Conservation (phyloP, 2,329 filamentous ascomycete species). For the Mycosphaerella sp. region DNA sequence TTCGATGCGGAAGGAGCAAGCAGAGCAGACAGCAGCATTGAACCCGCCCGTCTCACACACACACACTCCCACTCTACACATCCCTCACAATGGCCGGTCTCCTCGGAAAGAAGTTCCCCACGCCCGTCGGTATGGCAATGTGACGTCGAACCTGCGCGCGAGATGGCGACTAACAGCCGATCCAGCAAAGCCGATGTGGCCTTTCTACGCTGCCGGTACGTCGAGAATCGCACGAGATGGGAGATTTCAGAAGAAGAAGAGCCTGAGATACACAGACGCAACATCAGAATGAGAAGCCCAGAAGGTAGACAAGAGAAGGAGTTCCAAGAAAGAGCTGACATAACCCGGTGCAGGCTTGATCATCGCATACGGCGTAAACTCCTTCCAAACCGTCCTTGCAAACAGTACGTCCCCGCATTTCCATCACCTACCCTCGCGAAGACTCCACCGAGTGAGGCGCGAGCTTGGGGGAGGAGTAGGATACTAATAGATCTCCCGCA, state of each 20-base stretch:
- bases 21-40: conserved; percentile 1
- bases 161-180: conserved; percentile 17
- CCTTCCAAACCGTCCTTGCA: conserved; percentile 68
- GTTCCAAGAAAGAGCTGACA: conserved; percentile 16
- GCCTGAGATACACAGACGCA: not conserved
- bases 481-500: conserved; percentile 7
- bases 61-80: not conserved
- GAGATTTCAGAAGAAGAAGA: not conserved
- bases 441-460: not conserved
- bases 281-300: not conserved
- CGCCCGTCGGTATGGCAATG: conserved; percentile 39
- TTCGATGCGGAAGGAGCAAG: not conserved
- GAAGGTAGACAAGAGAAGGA: not conserved
- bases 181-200: conserved; percentile 80
- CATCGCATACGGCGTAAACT: conserved; percentile 88
- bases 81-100: conserved; percentile 31
- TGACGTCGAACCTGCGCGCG: conserved; percentile 24
- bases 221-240: not conserved
- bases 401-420: conserved; percentile 56
- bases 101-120: conserved; percentile 48
- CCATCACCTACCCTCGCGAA: not conserved
- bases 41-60: not conserved
- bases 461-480: not conserved
- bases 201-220: conserved; percentile 90
- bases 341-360: conserved; percentile 56